Evolutionary conservation across 305 asterid species (phyloP).

Genomic region (Caryopteris hybrid): DNA sequence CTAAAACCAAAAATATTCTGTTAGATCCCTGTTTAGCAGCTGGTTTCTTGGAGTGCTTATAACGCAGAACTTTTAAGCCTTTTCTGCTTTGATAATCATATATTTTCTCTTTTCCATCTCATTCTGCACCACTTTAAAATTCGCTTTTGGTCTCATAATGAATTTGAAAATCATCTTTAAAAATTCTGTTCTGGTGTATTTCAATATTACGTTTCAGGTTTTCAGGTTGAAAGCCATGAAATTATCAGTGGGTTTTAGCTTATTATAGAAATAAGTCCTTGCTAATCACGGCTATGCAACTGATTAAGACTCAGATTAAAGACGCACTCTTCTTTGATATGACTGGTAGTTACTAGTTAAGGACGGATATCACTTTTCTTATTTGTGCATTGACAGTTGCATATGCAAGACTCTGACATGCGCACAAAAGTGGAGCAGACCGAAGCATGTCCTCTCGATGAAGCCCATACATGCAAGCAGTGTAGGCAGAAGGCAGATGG

Average conservation of each 20-base stretch:
- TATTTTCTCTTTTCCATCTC: neutral
- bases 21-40: neutral
- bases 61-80: neutral
- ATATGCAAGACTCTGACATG: constrained; percentile 26
- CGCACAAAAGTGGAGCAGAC: constrained; percentile 25
- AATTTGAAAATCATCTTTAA: neutral
- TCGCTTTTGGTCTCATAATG: neutral
- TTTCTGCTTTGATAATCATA: neutral
- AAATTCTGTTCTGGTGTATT: neutral
- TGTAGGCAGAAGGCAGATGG: constrained; percentile 72
- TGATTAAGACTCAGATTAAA: neutral
- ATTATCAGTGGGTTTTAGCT: neutral
- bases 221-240: neutral
- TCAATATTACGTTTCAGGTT: neutral
- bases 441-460: constrained; percentile 16
- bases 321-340: neutral
- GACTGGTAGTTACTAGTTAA: neutral
- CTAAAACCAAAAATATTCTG: neutral
- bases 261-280: neutral
- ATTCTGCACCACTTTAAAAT: neutral
- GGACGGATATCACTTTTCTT: constrained; percentile 9
- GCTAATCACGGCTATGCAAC: no score
- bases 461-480: constrained; percentile 43
- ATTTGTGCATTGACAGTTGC: constrained; percentile 22
- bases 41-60: neutral